A percentile compares a stretch with the other conserved stretches of the same genome.
phyloP scores from a whole-genome alignment of 352 stramenopile species.

The Phytophthora citrophthora region DNA sequence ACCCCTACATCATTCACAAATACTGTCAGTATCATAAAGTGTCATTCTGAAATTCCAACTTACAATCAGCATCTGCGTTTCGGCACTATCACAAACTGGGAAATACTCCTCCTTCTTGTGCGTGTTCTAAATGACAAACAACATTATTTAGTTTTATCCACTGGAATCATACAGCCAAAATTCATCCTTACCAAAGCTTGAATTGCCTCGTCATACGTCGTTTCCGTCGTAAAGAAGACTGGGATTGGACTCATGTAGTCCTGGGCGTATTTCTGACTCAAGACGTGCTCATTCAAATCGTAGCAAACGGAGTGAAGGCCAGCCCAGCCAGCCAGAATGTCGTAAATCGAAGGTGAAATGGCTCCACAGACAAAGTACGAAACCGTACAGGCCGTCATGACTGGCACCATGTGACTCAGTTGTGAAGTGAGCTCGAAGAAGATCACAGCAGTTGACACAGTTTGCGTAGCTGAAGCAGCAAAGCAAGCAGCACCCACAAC shows the following conservation, averaged over 20 bases:
- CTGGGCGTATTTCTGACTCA: conserved; percentile 75
- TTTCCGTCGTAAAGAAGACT: conserved; percentile 74
- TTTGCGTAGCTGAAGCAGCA: conserved; percentile 90
- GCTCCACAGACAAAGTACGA: conserved; percentile 83
- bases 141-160: not conserved
- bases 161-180: not conserved
- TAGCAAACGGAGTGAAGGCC: conserved; percentile 85
- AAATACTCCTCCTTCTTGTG: conserved; percentile 86
- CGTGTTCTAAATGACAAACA: conserved; percentile 46
- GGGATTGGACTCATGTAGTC: conserved; percentile 71
- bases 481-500: conserved; percentile 94
- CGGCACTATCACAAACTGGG: conserved; percentile 68
- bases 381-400: conserved; percentile 85
- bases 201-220: conserved; percentile 77
- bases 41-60: not conserved
- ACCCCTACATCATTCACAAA: conserved; percentile 40
- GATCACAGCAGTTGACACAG: conserved; percentile 88
- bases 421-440: conserved; percentile 91
- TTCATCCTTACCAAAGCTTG: conserved; percentile 58
- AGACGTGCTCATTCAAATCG: conserved; percentile 80
- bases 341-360: conserved; percentile 88
- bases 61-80: conserved; percentile 63
- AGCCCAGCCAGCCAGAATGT: conserved; percentile 82
- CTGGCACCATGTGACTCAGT: conserved; percentile 85
- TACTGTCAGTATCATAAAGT: not conserved